Conservation (phyloP, 495 filamentous ascomycete genomes). For the Tuber borchii region DNA sequence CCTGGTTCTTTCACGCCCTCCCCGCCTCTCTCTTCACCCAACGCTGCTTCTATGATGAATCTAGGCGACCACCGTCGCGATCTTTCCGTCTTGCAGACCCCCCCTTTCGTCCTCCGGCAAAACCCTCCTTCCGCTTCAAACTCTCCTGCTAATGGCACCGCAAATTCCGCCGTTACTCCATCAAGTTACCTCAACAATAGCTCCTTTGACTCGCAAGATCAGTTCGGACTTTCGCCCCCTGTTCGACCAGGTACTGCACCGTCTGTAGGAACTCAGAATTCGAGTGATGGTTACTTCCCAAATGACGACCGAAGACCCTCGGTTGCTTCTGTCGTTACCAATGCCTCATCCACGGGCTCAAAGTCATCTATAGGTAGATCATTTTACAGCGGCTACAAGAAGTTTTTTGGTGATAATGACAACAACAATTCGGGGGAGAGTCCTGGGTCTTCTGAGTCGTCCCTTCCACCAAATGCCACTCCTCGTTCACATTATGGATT, state of each 20-base stretch:
- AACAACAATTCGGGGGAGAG: slow-evolving; percentile 52
- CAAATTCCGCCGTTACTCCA: slow-evolving; percentile 51
- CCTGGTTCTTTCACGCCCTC: slow-evolving; percentile 42
- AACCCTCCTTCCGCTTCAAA: slow-evolving; percentile 42
- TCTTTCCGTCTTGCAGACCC: slow-evolving; percentile 60
- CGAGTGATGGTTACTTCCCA: slow-evolving; percentile 58
- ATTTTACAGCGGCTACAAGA: slow-evolving; percentile 59
- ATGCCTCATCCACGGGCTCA: slow-evolving; percentile 83
- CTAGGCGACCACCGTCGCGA: slow-evolving; percentile 58
- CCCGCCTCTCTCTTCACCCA: slow-evolving; percentile 43
- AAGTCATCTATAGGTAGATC: slow-evolving; percentile 59
- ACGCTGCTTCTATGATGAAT: slow-evolving; percentile 46
- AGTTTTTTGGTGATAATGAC: slow-evolving; percentile 84
- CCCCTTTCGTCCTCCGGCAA: slow-evolving; percentile 43
- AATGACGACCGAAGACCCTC: slow-evolving; percentile 77
- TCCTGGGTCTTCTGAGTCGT: slow-evolving; percentile 57
- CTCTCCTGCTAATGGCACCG: slow-evolving; percentile 51
- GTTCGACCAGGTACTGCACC: slow-evolving; percentile 58
- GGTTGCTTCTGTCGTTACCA: slow-evolving; percentile 74
- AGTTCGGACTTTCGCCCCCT: slow-evolving; percentile 56
- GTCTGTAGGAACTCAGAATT: slow-evolving; percentile 48
- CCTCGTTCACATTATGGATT: slow-evolving; percentile 53
- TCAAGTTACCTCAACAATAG: slow-evolving; percentile 46
- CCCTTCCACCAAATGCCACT: slow-evolving; percentile 52
- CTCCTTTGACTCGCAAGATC: slow-evolving; percentile 38